Conservation (phyloP, 2,329 filamentous ascomycete species). For the Periconia sp. region DNA sequence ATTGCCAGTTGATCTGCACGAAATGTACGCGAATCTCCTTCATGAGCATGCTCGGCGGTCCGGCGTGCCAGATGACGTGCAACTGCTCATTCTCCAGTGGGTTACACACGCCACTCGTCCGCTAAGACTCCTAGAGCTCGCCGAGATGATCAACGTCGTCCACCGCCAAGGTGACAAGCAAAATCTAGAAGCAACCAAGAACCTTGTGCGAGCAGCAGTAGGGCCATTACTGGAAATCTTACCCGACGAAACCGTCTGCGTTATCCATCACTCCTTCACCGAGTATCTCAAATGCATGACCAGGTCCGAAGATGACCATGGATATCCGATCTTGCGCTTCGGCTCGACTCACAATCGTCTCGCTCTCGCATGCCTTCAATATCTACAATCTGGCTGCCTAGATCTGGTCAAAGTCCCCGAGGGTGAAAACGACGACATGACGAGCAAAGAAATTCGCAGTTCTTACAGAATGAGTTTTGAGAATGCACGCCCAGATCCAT, state of each 20-base stretch:
- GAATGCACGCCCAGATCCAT: no score
- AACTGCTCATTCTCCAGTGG: constrained; percentile 48
- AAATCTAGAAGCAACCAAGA: constrained; percentile 34
- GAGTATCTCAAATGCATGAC: constrained; percentile 47
- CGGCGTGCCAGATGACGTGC: constrained; percentile 35
- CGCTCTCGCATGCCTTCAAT: constrained; percentile 17
- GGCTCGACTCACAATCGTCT: constrained; percentile 16
- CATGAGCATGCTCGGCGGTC: constrained; percentile 44
- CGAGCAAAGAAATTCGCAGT: no score
- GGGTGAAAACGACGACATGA: no score
- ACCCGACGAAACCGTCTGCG: constrained; percentile 52
- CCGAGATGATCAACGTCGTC: constrained; percentile 28
- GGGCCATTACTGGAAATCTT: constrained; percentile 53
- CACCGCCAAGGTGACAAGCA: constrained; percentile 8
- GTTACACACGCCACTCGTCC: constrained; percentile 52
- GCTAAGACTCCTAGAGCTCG: constrained; percentile 52
- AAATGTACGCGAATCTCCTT: constrained; percentile 50
- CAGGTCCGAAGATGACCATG: constrained; percentile 1
- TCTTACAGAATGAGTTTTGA: no score
- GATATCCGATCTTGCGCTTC: constrained; percentile 12
- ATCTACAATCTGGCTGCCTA: constrained; percentile 19
- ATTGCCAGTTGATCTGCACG: constrained; percentile 47
- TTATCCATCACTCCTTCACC: constrained; percentile 58
- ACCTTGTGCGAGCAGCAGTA: constrained; percentile 44
- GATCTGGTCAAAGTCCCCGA: not conserved